These are phyloP conservation scores for Fusarium sp. DNA, from an alignment of 2,329 filamentous ascomycete genomes.

Conservation along the genomic window DNA sequence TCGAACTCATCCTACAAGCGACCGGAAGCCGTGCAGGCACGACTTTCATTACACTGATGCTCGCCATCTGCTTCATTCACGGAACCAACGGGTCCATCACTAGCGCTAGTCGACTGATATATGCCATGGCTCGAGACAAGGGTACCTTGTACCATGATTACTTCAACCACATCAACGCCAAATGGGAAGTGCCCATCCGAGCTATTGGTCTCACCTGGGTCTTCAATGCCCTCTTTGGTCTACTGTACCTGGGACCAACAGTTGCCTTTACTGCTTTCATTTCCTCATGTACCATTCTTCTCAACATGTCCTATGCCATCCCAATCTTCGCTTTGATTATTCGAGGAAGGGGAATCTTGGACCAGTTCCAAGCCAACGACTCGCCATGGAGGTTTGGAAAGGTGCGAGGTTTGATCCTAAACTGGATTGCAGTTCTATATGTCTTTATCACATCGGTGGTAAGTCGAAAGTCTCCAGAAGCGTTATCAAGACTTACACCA, in stretches of 20 bases:
- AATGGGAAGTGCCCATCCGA: conserved; percentile 27
- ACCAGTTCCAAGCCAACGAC: neutral
- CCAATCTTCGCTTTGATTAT: conserved; percentile 29
- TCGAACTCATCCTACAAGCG: conserved; percentile 57
- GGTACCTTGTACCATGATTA: conserved; percentile 24
- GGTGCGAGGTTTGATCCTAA: conserved; percentile 16
- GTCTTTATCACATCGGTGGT: conserved; percentile 35
- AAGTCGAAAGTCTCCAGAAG: neutral
- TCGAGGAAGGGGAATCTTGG: conserved; percentile 11
- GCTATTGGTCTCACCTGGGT: conserved; percentile 25
- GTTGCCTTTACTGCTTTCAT: conserved; percentile 39
- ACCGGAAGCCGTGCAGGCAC: conserved; percentile 54
- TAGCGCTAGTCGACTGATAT: conserved; percentile 56
- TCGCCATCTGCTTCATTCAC: conserved; percentile 58
- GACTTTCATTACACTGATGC: conserved; percentile 54
- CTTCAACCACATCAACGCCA: conserved; percentile 30
- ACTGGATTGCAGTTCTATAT: conserved; percentile 34
- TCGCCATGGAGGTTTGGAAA: conserved; percentile 28
- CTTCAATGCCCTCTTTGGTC: conserved; percentile 34
- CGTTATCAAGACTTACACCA: neutral
- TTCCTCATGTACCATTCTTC: conserved; percentile 36
- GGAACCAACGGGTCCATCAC: conserved; percentile 59
- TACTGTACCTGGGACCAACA: conserved; percentile 31
- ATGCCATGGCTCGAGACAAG: conserved; percentile 45
- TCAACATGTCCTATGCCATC: conserved; percentile 37